These are phyloP conservation scores for Candida mesenterica DNA, from an alignment of 1,139 yeast genomes.

Conservation along the genomic window DNA sequence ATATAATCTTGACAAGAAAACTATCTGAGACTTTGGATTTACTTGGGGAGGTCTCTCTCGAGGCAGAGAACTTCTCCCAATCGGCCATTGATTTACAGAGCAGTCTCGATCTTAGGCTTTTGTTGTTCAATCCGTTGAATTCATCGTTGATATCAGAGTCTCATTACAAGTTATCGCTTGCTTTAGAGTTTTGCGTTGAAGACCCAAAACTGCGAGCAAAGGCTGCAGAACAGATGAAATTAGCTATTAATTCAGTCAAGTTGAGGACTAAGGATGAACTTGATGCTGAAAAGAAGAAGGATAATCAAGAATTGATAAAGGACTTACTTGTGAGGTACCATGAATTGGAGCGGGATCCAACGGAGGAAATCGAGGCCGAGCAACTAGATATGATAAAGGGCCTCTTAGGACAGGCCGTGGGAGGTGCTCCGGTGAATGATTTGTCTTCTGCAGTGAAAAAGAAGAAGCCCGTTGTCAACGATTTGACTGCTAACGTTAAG, in stretches of 20 bases:
- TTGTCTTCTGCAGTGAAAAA: conserved; percentile 36
- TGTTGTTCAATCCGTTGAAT: conserved; percentile 45
- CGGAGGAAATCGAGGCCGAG: conserved; percentile 50
- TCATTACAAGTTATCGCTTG: conserved; percentile 78
- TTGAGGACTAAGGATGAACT: conserved; percentile 31
- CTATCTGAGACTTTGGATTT: conserved; percentile 77
- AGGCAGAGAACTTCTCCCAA: conserved; percentile 78
- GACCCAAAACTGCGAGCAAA: conserved; percentile 45
- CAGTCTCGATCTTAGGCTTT: conserved; percentile 54
- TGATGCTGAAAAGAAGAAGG: conserved; percentile 33
- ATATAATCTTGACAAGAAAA: conserved; percentile 43
- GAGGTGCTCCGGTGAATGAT: conserved; percentile 30
- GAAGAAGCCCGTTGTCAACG: conserved; percentile 42
- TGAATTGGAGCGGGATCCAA: conserved; percentile 56
- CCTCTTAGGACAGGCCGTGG: conserved; percentile 44
- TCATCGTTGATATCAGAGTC: conserved; percentile 73
- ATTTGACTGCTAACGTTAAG: conserved; percentile 54
- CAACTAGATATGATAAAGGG: conserved; percentile 62
- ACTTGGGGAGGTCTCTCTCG: conserved; percentile 86
- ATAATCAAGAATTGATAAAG: conserved; percentile 50
- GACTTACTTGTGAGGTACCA: conserved; percentile 51
- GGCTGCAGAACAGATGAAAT: conserved; percentile 58
- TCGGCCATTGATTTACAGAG: conserved; percentile 65
- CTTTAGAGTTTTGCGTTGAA: conserved; percentile 67
- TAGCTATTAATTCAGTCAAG: conserved; percentile 63